Evolutionary conservation across 306 rosid genomes (phyloP).

Genomic region (Gynostemma pentaphyllum): DNA sequence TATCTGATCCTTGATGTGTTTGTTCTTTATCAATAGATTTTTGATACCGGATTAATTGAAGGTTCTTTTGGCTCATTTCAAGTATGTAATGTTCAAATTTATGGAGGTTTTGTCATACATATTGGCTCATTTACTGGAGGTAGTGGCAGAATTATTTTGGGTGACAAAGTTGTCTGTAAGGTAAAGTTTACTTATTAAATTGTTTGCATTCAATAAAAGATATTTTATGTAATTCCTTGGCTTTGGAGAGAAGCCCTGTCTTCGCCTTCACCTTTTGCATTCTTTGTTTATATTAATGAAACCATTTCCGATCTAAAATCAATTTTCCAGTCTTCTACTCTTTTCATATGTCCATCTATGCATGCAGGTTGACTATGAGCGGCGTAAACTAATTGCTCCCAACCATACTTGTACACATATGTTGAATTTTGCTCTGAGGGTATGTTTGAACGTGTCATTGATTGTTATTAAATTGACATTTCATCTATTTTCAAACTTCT

Average conservation of each 20-base stretch:
- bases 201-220: neutral
- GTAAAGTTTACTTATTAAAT: constrained; percentile 23
- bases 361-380: constrained; percentile 73
- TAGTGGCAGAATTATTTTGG: constrained; percentile 46
- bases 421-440: constrained; percentile 96
- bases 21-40: constrained; percentile 38
- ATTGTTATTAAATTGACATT: neutral
- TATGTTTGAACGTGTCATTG: constrained; percentile 21
- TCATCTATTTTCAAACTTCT: neutral
- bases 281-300: neutral
- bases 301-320: neutral
- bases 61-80: constrained; percentile 46
- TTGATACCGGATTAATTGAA: constrained; percentile 80
- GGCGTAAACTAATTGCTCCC: constrained; percentile 80
- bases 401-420: constrained; percentile 98
- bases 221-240: neutral
- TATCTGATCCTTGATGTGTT: constrained; percentile 15
- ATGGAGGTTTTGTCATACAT: constrained; percentile 81
- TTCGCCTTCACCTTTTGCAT: no score
- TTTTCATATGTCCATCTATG: constrained; percentile 1
- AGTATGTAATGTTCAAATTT: constrained; percentile 75
- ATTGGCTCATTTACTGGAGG: constrained; percentile 55
- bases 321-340: neutral
- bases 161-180: constrained; percentile 73
- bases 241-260: neutral